Evolutionary conservation across 2,329 filamentous ascomycete genomes (phyloP).

Genomic region (Epichloe hybrida): DNA sequence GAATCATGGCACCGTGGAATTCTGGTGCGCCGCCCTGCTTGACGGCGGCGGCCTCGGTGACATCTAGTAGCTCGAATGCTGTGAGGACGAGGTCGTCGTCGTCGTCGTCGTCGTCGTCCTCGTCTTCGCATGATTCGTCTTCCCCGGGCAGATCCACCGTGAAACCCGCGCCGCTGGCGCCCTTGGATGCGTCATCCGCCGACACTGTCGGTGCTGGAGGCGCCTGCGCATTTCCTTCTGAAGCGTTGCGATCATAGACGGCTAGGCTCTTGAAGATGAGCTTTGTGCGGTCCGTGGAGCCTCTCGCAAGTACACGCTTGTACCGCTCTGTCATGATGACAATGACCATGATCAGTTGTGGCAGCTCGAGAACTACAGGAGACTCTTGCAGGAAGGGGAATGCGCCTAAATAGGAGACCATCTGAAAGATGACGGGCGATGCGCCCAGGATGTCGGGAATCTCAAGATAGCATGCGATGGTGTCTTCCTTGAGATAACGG

Average conservation of each 20-base stretch:
- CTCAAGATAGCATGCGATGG: constrained; percentile 57
- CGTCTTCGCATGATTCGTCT: constrained; percentile 32
- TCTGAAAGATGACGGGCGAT: constrained; percentile 57
- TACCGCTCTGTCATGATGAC: constrained; percentile 61
- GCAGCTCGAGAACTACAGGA: constrained; percentile 54
- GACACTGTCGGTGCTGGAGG: not conserved
- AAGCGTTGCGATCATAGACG: constrained; percentile 50
- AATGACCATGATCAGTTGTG: constrained; percentile 58
- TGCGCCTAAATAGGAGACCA: constrained; percentile 56
- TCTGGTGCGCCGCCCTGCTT: constrained; percentile 35
- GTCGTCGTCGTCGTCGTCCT: constrained; percentile 22
- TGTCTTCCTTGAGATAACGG: constrained; percentile 54
- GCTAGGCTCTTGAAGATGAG: constrained; percentile 59
- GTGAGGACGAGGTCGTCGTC: constrained; percentile 51
- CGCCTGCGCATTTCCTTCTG: constrained; percentile 14
- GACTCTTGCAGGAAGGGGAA: constrained; percentile 62
- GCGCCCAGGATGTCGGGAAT: constrained; percentile 56
- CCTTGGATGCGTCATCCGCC: constrained; percentile 1
- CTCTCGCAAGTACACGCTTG: constrained; percentile 45
- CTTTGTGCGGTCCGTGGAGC: constrained; percentile 44
- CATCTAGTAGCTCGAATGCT: constrained; percentile 54
- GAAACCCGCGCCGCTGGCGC: constrained; percentile 23
- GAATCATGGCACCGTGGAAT: constrained; percentile 54
- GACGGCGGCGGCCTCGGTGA: constrained; percentile 47
- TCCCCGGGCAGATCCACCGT: constrained; percentile 31